Evolutionary conservation across 306 rosid species (phyloP), one percentile per base, ranked within the genome.

Genomic region (Medicago lupulina): DNA sequence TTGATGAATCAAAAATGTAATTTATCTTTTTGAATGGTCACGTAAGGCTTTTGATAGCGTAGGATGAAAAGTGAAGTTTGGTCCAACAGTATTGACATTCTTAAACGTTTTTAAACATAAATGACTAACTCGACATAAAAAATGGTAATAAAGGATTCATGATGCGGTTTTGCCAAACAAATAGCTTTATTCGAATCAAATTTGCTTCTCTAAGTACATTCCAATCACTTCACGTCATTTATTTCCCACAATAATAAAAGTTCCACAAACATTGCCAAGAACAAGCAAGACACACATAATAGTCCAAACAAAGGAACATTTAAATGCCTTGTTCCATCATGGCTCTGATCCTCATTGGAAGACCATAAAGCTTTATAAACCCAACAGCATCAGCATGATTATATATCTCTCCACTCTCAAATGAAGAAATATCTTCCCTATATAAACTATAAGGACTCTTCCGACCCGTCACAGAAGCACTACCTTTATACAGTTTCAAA

Each of bases 331-430:
- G 76, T 53, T 71, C 36, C 63, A 65, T 64, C 96, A 93, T 93
- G 31, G 96, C 91, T 70, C 98, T 81, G 44, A 93, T 91, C 81
- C 89, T 86, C 70, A 82, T 85, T 17, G 96, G 96, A 73, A 90
- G 98, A 73, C 98, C 98, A 79, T 93, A 89, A 16, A 93, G 93
- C 76, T 88, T 73, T 7, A 93, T 93, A 39, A 93, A 93, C 44
- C 98, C 97, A 49, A 88, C 93, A 8, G 93, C 96, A 74, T 89
- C 96, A 1, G 96, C 98, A 55, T 90, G 96, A 79, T 90, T 86
- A 78, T 90, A 93, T 14, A 93, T 71, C 69, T 88, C 86, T 4
- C 96, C 92, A 65, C 84, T 87, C 80, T 93, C 97, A 46, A 91
- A 91, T 2, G 98, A 93, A 0, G 97, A 86, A 57, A 93, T 91